Evolutionary conservation across 257 asterid genomes (phyloP), one percentile per base, ranked within the genome.

Genomic region (Solanum okadae): DNA sequence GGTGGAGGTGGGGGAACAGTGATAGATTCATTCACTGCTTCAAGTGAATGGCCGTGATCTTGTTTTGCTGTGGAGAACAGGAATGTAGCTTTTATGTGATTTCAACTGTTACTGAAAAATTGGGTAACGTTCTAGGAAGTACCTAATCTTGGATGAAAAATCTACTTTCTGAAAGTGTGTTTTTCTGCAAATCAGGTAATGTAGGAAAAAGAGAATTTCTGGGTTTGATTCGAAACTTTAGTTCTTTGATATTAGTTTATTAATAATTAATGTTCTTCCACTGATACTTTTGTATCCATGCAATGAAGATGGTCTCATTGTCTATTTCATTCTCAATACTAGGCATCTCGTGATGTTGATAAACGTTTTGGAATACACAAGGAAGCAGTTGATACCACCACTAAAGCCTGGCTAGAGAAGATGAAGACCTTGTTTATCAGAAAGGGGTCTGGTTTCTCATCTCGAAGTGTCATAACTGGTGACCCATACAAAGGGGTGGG

Each of bases 371-470:
- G 99, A 87, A 92, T 94, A 63, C 86, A 90, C 68, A 97, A 95
- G 91, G 99, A 96, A 73, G 85, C 91, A 38, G 94, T 89, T 90
- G 90, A 88, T 20, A 92, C 98, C 59, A 94, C 99, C 71, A 94
- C 99, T 83, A 97, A 96, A 91, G 98, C 99, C 33, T 97, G 99
- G 99, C 92, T 97, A 37, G 99, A 96, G 89, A 97, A 97, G 94
- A 97, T 97, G 99, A 97, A 97, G 86, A 97, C 99, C 14, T 85
- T 97, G 37, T 97, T 97, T 84, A 97, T 97, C 42, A 91, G 99
- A 83, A 97, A 97, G 91, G 98, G 99, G n/a, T 97, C 99, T 49
- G 99, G 99, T 6, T 97, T 97, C 91, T 97, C 99, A 78, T 97
- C 99, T 67, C 93, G 99, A 38, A 94, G 98, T 90, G 99, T 97